A percentile compares a stretch with the other conserved stretches of the same genome.
These are phyloP conservation scores for Vinca minor DNA, from an alignment of 257 asterid genomes.

Conservation along the genomic window DNA sequence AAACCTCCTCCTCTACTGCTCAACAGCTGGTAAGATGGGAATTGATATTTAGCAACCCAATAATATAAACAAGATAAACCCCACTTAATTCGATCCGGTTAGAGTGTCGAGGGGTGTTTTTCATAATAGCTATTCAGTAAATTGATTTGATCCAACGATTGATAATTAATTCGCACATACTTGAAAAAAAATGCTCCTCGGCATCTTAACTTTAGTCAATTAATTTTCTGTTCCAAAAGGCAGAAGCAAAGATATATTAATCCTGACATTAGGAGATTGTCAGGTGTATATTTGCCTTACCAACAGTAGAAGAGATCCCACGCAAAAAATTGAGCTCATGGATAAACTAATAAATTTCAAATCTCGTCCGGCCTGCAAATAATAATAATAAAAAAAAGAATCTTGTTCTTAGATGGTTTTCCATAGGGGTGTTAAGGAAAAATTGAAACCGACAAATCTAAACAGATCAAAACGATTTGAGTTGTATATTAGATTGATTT, in stretches of 20 bases:
- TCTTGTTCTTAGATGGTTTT: slow-evolving; percentile 3
- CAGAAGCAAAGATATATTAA: not conserved
- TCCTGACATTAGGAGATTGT: not conserved
- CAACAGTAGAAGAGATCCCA: slow-evolving; percentile 62
- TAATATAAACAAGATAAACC: not conserved
- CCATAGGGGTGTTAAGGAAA: not conserved
- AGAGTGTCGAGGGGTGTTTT: no score
- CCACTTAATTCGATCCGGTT: no score
- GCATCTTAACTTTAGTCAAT: no score
- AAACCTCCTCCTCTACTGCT: slow-evolving; percentile 68
- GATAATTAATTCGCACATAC: no score
- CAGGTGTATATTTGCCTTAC: slow-evolving; percentile 34
- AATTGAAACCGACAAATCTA: not conserved
- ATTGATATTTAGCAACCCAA: not conserved
- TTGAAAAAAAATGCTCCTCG: no score
- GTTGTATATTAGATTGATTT: no score
- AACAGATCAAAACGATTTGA: no score
- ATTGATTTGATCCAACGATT: no score
- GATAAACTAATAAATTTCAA: slow-evolving; percentile 75
- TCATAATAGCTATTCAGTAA: no score
- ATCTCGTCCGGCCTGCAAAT: slow-evolving; percentile 86
- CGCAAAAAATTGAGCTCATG: slow-evolving; percentile 53
- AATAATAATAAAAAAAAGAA: slow-evolving; percentile 14
- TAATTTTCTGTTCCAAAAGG: not conserved
- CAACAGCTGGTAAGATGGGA: slow-evolving; percentile 37